Conservation (phyloP, 768 basidiomycete genomes). For the Mycena chlorophos region DNA sequence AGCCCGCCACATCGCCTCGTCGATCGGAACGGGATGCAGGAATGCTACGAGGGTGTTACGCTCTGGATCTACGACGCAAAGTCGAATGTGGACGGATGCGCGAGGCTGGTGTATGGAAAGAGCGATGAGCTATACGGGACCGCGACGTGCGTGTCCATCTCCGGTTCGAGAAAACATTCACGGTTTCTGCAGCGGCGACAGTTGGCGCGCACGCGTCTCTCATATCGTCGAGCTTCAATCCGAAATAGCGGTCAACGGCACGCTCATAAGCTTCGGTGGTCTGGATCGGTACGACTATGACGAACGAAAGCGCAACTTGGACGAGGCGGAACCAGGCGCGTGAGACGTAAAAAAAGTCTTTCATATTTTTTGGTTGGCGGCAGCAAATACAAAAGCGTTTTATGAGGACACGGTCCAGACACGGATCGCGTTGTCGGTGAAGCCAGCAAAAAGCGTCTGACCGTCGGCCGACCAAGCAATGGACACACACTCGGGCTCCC, state of each 20-base stretch:
- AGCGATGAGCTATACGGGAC: conserved; percentile 70
- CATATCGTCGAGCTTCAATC: conserved; percentile 76
- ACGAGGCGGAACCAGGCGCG: conserved; percentile 40
- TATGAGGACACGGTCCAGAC: conserved; percentile 84
- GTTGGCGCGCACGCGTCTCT: conserved; percentile 72
- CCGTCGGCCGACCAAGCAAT: conserved; percentile 99
- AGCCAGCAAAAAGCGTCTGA: conserved; percentile 95
- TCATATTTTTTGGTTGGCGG: conserved; percentile 17
- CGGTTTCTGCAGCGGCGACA: conserved; percentile 59
- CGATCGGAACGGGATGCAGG: conserved; percentile 67
- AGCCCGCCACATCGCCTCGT: conserved; percentile 56
- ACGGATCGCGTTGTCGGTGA: conserved; percentile 91
- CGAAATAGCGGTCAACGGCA: conserved; percentile 55
- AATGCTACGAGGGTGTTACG: conserved; percentile 65
- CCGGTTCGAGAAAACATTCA: conserved; percentile 10
- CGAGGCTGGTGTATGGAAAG: conserved; percentile 60
- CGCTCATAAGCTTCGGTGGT: conserved; percentile 77
- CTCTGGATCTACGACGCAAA: conserved; percentile 75
- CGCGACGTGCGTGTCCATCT: conserved; percentile 59
- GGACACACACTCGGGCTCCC: conserved; percentile 90
- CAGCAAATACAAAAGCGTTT: conserved; percentile 25
- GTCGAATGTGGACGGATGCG: conserved; percentile 68
- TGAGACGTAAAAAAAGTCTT: conserved; percentile 23
- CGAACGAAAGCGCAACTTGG: conserved; percentile 64
- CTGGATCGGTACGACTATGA: conserved; percentile 69